A percentile compares a stretch with the other conserved stretches of the same genome.
phyloP scores from a whole-genome alignment of 495 filamentous ascomycete species.

The Pyrenopolyporus hunteri region DNA sequence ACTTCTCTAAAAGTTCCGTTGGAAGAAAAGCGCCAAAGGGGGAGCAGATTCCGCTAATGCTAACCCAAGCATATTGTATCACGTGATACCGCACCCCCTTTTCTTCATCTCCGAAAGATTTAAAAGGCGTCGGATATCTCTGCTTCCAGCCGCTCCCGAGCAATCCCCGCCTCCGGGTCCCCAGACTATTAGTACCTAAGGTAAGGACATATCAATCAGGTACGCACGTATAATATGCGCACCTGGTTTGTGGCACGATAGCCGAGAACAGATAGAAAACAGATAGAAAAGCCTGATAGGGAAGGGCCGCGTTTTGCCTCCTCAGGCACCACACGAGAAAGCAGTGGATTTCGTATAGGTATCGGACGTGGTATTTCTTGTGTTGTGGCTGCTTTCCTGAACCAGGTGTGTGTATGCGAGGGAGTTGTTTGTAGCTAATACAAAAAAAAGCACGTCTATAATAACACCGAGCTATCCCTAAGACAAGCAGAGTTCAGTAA shows the following conservation, averaged over 20 bases:
- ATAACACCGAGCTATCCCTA: constrained; percentile 1
- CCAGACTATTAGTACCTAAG: neutral
- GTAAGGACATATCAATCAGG: no score
- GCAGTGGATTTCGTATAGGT: neutral
- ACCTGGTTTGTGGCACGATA: no score
- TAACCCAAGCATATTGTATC: constrained; percentile 8
- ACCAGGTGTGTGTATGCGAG: neutral
- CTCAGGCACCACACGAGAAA: neutral
- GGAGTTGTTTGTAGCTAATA: neutral
- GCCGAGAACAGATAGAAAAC: no score
- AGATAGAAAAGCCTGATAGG: no score
- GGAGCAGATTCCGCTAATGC: no score
- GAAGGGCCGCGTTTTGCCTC: no score
- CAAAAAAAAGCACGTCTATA: neutral
- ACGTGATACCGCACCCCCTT: constrained; percentile 15
- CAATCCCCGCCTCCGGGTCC: constrained; percentile 21
- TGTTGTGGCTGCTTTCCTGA: neutral
- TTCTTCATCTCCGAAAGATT: neutral
- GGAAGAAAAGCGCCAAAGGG: neutral
- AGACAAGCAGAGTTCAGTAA: neutral
- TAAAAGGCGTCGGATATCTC: constrained; percentile 23
- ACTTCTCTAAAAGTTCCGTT: constrained; percentile 12
- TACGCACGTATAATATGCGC: no score
- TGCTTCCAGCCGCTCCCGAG: constrained; percentile 17
- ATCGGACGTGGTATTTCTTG: neutral